These are phyloP conservation scores for Periconia sp. DNA, from an alignment of 2,329 filamentous ascomycete genomes.

Conservation along the genomic window DNA sequence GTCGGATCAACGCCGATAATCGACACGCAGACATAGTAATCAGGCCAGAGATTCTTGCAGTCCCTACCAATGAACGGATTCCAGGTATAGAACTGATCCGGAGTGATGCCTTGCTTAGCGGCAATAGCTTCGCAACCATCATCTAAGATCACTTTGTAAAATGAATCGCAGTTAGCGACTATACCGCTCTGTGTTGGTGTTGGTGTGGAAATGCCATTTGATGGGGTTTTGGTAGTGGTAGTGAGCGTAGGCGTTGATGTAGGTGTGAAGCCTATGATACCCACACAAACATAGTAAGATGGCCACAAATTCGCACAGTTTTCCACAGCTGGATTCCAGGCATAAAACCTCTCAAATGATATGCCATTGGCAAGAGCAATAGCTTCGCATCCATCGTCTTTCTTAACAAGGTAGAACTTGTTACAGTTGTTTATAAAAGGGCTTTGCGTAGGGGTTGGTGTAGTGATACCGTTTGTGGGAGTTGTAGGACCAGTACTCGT, in stretches of 20 bases:
- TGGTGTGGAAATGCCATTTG: constrained; percentile 8
- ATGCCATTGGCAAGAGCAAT: constrained; percentile 3
- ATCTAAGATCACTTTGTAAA: constrained; percentile 4
- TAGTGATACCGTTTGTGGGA: constrained; percentile 5
- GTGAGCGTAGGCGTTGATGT: background rate
- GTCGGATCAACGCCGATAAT: background rate
- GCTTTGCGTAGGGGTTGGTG: constrained; percentile 6
- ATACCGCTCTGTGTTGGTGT: constrained; percentile 9
- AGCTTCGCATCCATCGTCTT: constrained; percentile 1
- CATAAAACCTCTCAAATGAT: background rate
- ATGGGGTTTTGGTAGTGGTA: background rate
- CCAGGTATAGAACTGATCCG: constrained; percentile 4
- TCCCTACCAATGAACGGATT: constrained; percentile 3
- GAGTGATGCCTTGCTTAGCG: background rate
- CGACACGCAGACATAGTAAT: constrained; percentile 10
- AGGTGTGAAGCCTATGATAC: background rate
- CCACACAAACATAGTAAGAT: constrained; percentile 8
- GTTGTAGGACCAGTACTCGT: too few relatives aligned
- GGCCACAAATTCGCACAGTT: constrained; percentile 2
- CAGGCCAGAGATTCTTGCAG: constrained; percentile 3
- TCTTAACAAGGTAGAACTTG: constrained; percentile 8
- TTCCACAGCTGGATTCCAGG: constrained; percentile 8
- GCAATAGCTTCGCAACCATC: constrained; percentile 5
- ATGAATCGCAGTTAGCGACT: constrained; percentile 11
- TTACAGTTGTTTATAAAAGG: constrained; percentile 13